A percentile compares a stretch with the other conserved stretches of the same genome.
Evolutionary conservation across 1,284 basidiomycete species (phyloP).

Genomic region (Sporisorium exsertum): DNA sequence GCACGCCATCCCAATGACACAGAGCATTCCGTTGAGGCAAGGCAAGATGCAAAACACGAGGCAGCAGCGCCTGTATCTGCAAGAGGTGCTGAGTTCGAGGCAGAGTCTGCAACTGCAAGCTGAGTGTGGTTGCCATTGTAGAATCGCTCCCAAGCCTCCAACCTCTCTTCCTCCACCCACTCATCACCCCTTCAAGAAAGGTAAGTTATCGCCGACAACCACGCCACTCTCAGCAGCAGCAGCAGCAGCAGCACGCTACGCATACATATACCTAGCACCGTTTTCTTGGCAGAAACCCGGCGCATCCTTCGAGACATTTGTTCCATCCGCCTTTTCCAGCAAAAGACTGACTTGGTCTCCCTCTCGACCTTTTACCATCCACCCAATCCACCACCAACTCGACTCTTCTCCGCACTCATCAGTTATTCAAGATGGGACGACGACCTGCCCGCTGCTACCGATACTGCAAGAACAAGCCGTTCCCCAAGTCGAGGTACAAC

Average conservation of each 20-base stretch:
- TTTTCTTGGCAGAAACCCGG: background rate
- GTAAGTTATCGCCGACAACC: slow-evolving; percentile 43
- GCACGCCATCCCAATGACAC: slow-evolving; percentile 1
- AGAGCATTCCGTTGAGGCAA: slow-evolving; percentile 2
- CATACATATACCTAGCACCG: slow-evolving; percentile 3
- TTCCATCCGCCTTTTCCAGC: background rate
- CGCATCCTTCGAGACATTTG: slow-evolving; percentile 4
- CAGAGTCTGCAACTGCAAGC: slow-evolving; percentile 2
- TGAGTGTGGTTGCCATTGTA: slow-evolving; percentile 22
- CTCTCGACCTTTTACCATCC: slow-evolving; percentile 14
- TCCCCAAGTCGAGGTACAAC: slow-evolving; percentile 79
- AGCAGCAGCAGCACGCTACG: background rate
- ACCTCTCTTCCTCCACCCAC: slow-evolving; percentile 44
- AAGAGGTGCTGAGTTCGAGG: slow-evolving; percentile 10
- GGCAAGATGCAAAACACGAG: slow-evolving; percentile 4
- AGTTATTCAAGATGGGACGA: slow-evolving; percentile 64
- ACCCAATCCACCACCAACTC: background rate
- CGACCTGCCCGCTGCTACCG: slow-evolving; percentile 67
- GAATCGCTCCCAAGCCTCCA: slow-evolving; percentile 15
- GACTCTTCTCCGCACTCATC: slow-evolving; percentile 7
- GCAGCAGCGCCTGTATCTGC: slow-evolving; percentile 35
- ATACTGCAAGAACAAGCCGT: slow-evolving; percentile 70
- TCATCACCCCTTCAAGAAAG: slow-evolving; percentile 56
- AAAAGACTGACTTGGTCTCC: slow-evolving; percentile 22
- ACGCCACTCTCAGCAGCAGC: slow-evolving; percentile 6